phyloP scores from a whole-genome alignment of 2,329 filamentous ascomycete species.

The Paracoccidioides brasiliensis region DNA sequence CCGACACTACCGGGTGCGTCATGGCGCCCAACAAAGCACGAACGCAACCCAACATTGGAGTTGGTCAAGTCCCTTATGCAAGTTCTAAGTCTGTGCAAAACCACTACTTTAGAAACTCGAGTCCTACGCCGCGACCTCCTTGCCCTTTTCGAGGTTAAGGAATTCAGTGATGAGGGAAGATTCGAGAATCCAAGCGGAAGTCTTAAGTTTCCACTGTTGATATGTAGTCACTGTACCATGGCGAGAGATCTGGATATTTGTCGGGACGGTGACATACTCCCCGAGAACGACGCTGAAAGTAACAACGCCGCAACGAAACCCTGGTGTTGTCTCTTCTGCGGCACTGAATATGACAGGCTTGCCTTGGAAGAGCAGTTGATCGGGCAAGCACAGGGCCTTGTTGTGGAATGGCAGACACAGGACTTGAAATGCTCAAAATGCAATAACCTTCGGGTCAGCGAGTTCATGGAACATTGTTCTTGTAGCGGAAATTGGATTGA shows the following conservation, averaged over 20 bases:
- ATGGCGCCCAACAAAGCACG: constrained; percentile 41
- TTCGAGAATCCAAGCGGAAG: constrained; percentile 76
- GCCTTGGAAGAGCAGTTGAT: constrained; percentile 74
- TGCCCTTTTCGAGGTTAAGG: constrained; percentile 80
- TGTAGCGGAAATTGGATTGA: constrained; percentile 79
- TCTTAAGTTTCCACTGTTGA: constrained; percentile 60
- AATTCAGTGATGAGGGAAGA: constrained; percentile 77
- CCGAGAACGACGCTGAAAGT: constrained; percentile 28
- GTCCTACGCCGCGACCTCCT: constrained; percentile 81
- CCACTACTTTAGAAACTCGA: constrained; percentile 76
- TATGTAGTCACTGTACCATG: constrained; percentile 83
- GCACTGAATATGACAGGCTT: constrained; percentile 61
- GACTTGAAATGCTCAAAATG: constrained; percentile 77
- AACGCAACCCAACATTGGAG: constrained; percentile 67
- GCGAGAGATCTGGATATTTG: constrained; percentile 83
- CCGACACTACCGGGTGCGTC: constrained; percentile 51
- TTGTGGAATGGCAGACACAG: constrained; percentile 74
- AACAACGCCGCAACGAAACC: constrained; percentile 26
- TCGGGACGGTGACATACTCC: constrained; percentile 69
- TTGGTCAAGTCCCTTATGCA: constrained; percentile 90
- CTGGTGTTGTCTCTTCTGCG: constrained; percentile 70
- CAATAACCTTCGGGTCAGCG: constrained; percentile 57
- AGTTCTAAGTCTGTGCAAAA: constrained; percentile 78
- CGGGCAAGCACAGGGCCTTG: constrained; percentile 57
- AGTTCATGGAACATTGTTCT: constrained; percentile 92